Base-by-base conservation (phyloP, 371 early-diverging fungal species). In the Mortierella sp. region DNA sequence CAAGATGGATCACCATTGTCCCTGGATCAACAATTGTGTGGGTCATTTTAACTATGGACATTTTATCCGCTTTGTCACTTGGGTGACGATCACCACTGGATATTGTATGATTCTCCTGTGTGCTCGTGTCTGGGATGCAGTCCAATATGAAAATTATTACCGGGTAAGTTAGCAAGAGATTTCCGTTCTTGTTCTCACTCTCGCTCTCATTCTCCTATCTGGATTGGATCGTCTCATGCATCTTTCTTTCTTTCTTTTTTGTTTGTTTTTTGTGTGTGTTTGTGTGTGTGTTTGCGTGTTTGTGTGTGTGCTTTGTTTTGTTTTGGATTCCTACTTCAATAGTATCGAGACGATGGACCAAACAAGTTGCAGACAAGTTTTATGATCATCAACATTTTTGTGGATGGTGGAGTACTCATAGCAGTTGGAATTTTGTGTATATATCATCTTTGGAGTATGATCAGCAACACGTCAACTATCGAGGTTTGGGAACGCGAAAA, bases 1-100 rank as follows among this genome's bases (percentile, higher is more conserved):
- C 48, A 95, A 95, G 80, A 94, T 95, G 95, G 96, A 96, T 67
- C 96, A 96, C 68, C 99, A 98, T 76, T 98, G 99, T 81, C 97
- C 97, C 1, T 99, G 98, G 94, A 89, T 98, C 30, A 95, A 95
- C 82, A 98, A 95, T 77, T 98, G 99, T 84, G 91, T 98, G n/a
- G 99, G 99, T 7, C 92, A 91, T 72, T 67, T 71, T 68, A 98
- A 98, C 79, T 92, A 93, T 69, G 90, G 90, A 16, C 91, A 97
- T 74, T 98, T 98, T 84, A 73, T 96, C 52, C 93, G 97, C 7
- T 96, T 98, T 70, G 68, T 97, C 18, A 75, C 89, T 37, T 95
- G 85, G 76, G 93, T 91, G 18, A 87, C 90, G 26, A 81, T 90
- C 26, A 75, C 90, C 14, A 85, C 92, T 45, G 83, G 84, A 21